Evolutionary conservation across 495 filamentous ascomycete species (phyloP), one percentile per base, ranked within the genome.

Genomic region (Recurvomyces mirabilis): DNA sequence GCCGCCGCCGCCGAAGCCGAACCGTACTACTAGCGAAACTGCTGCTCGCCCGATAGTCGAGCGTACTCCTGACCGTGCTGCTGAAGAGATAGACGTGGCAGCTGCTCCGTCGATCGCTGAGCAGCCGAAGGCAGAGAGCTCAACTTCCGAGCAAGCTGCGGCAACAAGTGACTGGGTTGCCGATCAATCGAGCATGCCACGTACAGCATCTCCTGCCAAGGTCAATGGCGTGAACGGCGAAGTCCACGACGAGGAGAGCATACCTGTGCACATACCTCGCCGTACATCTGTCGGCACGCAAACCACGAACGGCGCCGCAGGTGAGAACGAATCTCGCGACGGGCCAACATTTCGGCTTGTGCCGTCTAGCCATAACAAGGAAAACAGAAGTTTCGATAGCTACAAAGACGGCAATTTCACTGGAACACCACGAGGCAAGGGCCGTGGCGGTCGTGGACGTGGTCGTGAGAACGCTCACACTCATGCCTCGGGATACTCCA

Each of bases 211-310:
- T 4, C 38, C 49, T 4, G 39, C 24, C 5, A 23, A 38, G 18
- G 34, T 35, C 21, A n/a, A n/a, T n/a, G n/a, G n/a, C n/a, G n/a
- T n/a, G n/a, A n/a, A n/a, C n/a, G n/a, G n/a, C 6, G 26, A 41
- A 1, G 29, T 3, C 1, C 21, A 21, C 9, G 46, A 49, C 3
- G 38, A 53, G 26, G 51, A 50, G 19, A 49, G 40, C 18, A 24
- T 35, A 5, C 46, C 51, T 10, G 30, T 34, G 24, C 43, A 51
- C 7, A 52, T 57, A 29, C 50, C 48, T 12, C 53, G 61, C 19
- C 54, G 60, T 18, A 55, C 47, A 20, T 65, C 61, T 20, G 51
- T 41, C 14, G 56, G 53, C 17, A 53, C 58, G 7, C 54, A 65
- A 42, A 57, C 51, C 18, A 52, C 52, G 45, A 52, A 59, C 15